Evolutionary conservation across 2,329 filamentous ascomycete species (phyloP).

Genomic region (Cladophialophora bantiana): DNA sequence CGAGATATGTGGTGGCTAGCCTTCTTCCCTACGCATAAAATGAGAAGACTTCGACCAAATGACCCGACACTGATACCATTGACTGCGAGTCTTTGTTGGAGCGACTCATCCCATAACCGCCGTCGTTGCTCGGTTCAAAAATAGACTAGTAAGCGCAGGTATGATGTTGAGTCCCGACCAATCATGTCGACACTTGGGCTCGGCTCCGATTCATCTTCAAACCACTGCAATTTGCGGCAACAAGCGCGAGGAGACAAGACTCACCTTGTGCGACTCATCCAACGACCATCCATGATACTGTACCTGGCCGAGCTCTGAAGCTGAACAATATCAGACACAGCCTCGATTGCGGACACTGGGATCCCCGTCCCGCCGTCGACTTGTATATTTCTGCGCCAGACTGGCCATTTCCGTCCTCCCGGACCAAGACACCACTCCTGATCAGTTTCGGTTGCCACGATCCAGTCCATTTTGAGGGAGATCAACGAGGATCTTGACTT

Average conservation of each 20-base stretch:
- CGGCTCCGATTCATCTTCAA: slow-evolving; percentile 18
- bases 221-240: slow-evolving; percentile 30
- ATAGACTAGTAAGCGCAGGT: slow-evolving; percentile 16
- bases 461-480: neutral
- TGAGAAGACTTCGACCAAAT: neutral
- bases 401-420: slow-evolving; percentile 7
- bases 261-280: slow-evolving; percentile 1
- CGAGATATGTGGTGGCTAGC: neutral
- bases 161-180: slow-evolving; percentile 15
- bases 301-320: neutral
- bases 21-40: neutral
- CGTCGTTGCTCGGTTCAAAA: slow-evolving; percentile 1
- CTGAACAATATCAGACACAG: slow-evolving; percentile 12
- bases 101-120: slow-evolving; percentile 11
- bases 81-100: neutral
- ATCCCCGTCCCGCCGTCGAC: neutral
- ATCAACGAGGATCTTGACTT: neutral
- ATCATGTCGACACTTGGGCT: slow-evolving; percentile 3
- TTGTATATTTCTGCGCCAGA: neutral
- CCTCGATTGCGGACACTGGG: slow-evolving; percentile 25
- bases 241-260: slow-evolving; percentile 28
- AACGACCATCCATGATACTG: neutral
- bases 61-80: neutral
- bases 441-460: slow-evolving; percentile 17
- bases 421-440: slow-evolving; percentile 30